A percentile compares a stretch with the other conserved stretches of the same genome.
These are phyloP conservation scores for Cnidoscolus chayamansa DNA, from an alignment of 441 rosid species.

Conservation along the genomic window DNA sequence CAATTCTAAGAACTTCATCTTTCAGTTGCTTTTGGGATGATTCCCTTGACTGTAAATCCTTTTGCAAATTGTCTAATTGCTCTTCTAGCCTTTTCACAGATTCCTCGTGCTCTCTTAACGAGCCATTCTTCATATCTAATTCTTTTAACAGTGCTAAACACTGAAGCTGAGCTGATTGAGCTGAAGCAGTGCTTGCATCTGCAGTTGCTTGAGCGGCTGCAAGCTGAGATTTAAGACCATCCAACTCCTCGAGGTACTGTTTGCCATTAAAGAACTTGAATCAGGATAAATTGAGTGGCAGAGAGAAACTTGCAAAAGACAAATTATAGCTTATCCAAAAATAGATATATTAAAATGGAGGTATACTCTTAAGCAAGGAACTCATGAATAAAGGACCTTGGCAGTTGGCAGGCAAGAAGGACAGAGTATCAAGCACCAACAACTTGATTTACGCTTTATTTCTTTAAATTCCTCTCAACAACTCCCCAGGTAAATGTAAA, in stretches of 20 bases:
- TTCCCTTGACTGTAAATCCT: conserved; percentile 75
- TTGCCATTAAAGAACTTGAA: conserved; percentile 15
- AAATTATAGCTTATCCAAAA: not conserved
- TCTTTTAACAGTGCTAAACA: conserved; percentile 57
- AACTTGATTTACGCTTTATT: not conserved
- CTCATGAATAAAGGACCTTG: not conserved
- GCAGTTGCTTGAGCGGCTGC: conserved; percentile 65
- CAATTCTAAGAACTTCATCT: conserved; percentile 74
- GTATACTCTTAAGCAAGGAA: not conserved
- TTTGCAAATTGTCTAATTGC: conserved; percentile 57
- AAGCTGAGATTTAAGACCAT: conserved; percentile 63
- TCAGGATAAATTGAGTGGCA: conserved; percentile 14
- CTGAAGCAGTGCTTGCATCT: conserved; percentile 72
- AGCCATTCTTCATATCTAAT: conserved; percentile 55
- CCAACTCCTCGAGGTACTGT: conserved; percentile 66
- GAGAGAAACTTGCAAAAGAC: conserved; percentile 1
- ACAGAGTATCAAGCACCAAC: not conserved
- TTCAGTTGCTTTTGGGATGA: conserved; percentile 71
- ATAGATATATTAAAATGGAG: not conserved
- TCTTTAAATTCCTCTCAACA: not conserved
- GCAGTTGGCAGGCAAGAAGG: not conserved
- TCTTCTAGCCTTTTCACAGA: conserved; percentile 62
- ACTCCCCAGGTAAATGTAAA: not conserved
- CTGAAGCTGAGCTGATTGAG: conserved; percentile 71
- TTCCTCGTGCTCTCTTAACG: conserved; percentile 68